phyloP scores from a whole-genome alignment of 2,329 filamentous ascomycete species.

The Pseudogymnoascus sp. region DNA sequence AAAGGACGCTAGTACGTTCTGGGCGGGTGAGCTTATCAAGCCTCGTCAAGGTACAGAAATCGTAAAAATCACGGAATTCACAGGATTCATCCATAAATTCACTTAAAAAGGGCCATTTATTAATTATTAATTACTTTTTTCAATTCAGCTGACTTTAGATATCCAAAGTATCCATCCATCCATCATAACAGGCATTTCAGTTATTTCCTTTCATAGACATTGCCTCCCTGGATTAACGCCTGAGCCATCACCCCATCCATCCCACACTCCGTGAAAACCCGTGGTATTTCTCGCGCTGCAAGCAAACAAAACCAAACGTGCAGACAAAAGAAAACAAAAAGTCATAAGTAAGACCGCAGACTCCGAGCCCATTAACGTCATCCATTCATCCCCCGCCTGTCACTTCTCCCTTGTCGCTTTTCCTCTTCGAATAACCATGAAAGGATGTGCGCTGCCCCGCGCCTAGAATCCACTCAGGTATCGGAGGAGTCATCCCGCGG shows the following conservation, averaged over 20 bases:
- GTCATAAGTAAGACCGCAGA: neutral
- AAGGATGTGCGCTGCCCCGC: slow-evolving; percentile 44
- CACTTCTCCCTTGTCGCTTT: slow-evolving; percentile 16
- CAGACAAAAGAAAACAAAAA: neutral
- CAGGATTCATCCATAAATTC: neutral
- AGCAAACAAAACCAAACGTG: neutral
- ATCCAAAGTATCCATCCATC: neutral
- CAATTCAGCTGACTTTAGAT: neutral
- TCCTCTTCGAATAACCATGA: slow-evolving; percentile 37
- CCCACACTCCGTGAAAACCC: slow-evolving; percentile 1
- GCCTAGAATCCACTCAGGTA: slow-evolving; percentile 52
- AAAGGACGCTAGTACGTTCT: neutral
- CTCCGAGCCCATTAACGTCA: neutral
- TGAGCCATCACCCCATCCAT: neutral
- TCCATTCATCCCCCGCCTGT: neutral
- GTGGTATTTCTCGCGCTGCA: neutral
- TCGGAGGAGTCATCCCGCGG: slow-evolving; percentile 51
- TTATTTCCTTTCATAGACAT: neutral
- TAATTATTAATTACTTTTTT: neutral
- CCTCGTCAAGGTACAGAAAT: neutral
- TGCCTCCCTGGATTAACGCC: neutral
- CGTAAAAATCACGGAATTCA: neutral
- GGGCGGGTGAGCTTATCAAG: neutral
- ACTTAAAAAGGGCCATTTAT: neutral
- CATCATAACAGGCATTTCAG: neutral